phyloP scores from a whole-genome alignment of 1,284 basidiomycete species.

The Malassezia pachydermatis region DNA sequence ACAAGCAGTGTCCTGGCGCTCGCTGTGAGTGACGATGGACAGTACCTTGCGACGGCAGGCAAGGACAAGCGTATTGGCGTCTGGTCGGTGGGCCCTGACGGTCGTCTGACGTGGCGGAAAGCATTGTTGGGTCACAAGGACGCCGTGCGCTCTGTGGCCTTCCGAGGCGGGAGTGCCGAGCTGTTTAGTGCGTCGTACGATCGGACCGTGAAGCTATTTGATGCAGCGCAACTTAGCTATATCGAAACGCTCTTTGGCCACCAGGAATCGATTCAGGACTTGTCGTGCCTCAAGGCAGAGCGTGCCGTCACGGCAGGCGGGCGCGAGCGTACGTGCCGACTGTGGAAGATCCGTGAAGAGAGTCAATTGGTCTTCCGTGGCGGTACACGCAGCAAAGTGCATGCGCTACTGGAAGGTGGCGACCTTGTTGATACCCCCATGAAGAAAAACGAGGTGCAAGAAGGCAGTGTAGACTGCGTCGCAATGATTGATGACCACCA shows the following conservation, averaged over 20 bases:
- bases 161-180: conserved; percentile 66
- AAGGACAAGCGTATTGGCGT: conserved; percentile 57
- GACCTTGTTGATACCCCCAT: conserved; percentile 53
- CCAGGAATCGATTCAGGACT: conserved; percentile 70
- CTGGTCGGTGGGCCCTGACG: conserved; percentile 21
- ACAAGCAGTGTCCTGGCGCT: conserved; percentile 72
- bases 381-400: conserved; percentile 59
- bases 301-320: conserved; percentile 77
- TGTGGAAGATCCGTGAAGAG: conserved; percentile 95
- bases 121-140: conserved; percentile 54
- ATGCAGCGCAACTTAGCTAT: conserved; percentile 73
- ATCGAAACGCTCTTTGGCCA: conserved; percentile 96
- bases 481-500: conserved; percentile 87
- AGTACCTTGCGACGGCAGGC: conserved; percentile 73
- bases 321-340: conserved; percentile 79
- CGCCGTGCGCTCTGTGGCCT: conserved; percentile 58
- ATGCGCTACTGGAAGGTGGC: conserved; percentile 71
- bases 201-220: conserved; percentile 82
- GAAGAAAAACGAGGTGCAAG: conserved; percentile 51
- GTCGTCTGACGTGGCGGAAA: conserved; percentile 57
- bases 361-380: conserved; percentile 90
- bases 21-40: conserved; percentile 74
- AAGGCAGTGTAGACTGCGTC: conserved; percentile 83
- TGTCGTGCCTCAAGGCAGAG: conserved; percentile 74
- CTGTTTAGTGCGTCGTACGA: conserved; percentile 75